Conservation (phyloP, 108 stramenopile species). For the Epithemia pelagica region DNA sequence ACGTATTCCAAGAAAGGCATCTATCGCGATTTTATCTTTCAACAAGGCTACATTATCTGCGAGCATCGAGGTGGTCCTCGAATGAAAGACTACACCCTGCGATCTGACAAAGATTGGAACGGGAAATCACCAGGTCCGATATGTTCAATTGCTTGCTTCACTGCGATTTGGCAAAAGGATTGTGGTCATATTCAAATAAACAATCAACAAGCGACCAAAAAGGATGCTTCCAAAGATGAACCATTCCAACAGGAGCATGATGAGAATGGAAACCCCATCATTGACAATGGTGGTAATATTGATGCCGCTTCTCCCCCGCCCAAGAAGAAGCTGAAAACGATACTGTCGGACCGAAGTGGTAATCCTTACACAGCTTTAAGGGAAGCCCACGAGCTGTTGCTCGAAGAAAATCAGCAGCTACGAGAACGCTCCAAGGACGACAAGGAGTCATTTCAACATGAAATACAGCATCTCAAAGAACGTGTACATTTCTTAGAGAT, state of each 20-base stretch:
- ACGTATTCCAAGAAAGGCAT: background rate
- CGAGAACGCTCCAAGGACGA: background rate
- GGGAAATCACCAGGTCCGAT: background rate
- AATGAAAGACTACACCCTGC: background rate
- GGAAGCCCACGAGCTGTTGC: background rate
- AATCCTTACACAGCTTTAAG: background rate
- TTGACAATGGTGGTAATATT: background rate
- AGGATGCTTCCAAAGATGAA: background rate
- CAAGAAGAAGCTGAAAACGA: background rate
- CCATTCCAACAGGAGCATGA: background rate
- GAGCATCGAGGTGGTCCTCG: background rate
- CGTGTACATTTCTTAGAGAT: background rate
- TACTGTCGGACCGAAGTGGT: background rate
- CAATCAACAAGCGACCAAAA: background rate
- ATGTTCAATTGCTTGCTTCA: background rate
- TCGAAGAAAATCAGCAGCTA: background rate
- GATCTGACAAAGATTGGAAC: background rate
- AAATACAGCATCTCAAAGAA: background rate
- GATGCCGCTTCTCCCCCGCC: background rate
- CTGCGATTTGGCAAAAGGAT: background rate
- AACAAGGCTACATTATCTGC: background rate
- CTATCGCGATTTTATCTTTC: background rate
- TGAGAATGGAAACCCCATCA: background rate
- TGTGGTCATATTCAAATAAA: background rate
- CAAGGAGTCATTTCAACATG: background rate